Evolutionary conservation across 352 stramenopile genomes (phyloP), one percentile per base, ranked within the genome.

Genomic region (Phytophthora sp.): DNA sequence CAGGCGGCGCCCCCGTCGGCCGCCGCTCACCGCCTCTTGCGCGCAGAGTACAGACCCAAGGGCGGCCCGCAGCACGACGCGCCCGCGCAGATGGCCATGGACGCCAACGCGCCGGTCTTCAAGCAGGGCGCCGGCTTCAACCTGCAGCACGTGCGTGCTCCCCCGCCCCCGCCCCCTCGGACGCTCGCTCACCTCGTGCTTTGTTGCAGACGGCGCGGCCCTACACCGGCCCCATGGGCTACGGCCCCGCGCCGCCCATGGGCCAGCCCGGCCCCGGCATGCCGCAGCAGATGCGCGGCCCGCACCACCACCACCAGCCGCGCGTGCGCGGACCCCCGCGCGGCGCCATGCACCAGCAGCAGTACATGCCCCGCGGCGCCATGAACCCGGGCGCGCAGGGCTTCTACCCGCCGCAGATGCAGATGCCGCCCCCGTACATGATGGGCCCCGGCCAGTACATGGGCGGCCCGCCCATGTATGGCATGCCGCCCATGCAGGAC

Each of bases 231-330:
- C 65, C 70, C 1, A 74, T 84, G 63, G 41, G 48, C 13, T 85
- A 85, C 52, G 69, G 31, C 0, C 74, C 76, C 11, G 59, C 62
- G 13, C 67, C 61, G 26, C 64, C 66, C 7, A 75, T 75, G 42
- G 44, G 56, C 10, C 55, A 81, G 37, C 59, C 59, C 24, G 44
- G 38, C 7, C 37, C 59, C 24, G 66, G 55, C 23, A 79, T 77
- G 46, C 67, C 66, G 39, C 69, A 82, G 24, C 74, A 82, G 49
- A 87, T 87, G 77, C 73, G 78, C 11, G 76, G 76, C 0, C 76
- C 75, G 9, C 59, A 74, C 42, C 74, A 80, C 24, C 60, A 85
- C 43, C 64, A 79, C 44, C 73, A 79, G 10, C 61, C 55, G 37
- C 62, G 70, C 17, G 62, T 74, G 60, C 72, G 74, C 37, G 76